A percentile compares a stretch with the other conserved stretches of the same genome.
Conservation (phyloP, 2,329 filamentous ascomycete species). For the Aspergillus sergii region DNA sequence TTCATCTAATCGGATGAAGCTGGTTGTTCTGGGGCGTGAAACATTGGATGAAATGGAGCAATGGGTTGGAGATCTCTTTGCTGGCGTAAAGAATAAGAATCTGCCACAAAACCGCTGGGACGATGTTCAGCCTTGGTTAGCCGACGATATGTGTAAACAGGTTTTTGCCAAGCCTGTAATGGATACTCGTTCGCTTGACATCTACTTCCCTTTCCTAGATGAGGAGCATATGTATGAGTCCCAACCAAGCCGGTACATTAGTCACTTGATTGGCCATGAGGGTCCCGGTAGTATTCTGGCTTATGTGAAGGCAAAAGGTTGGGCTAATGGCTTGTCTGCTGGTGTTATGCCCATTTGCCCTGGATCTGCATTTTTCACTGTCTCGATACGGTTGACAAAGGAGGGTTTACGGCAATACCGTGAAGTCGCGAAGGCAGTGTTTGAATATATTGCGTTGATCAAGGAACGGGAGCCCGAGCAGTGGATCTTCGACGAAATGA, state of each 20-base stretch:
- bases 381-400: constrained; percentile 78
- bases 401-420: constrained; percentile 81
- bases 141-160: constrained; percentile 67
- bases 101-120: constrained; percentile 71
- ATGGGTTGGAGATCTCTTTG: constrained; percentile 85
- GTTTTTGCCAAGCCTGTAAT: constrained; percentile 90
- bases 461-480: constrained; percentile 77
- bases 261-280: constrained; percentile 88
- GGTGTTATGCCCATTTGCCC: constrained; percentile 76
- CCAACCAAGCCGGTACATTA: constrained; percentile 82
- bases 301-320: constrained; percentile 86
- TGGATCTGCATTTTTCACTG: constrained; percentile 77
- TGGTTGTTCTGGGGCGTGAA: constrained; percentile 83
- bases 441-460: constrained; percentile 89
- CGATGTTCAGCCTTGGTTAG: constrained; percentile 60
- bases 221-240: constrained; percentile 78
- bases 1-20: constrained; percentile 91
- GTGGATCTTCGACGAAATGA: constrained; percentile 94
- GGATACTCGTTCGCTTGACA: constrained; percentile 76
- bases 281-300: constrained; percentile 90
- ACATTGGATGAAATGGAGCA: constrained; percentile 77
- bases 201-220: constrained; percentile 83
- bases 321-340: constrained; percentile 81
- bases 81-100: constrained; percentile 78
- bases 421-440: constrained; percentile 80